Evolutionary conservation across 306 rosid species (phyloP).

Genomic region (Comarum palustre): DNA sequence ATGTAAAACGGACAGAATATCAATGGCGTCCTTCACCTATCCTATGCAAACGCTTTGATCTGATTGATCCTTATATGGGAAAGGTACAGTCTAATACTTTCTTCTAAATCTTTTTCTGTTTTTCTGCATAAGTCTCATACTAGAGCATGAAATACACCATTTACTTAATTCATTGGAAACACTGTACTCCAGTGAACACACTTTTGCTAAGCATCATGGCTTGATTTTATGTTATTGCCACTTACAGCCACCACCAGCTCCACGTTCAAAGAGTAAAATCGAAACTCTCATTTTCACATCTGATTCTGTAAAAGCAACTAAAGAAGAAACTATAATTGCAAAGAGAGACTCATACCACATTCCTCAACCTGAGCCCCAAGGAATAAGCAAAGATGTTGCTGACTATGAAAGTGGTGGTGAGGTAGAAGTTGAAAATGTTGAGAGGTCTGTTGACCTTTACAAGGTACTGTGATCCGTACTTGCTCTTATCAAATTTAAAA

Average conservation of each 20-base stretch:
- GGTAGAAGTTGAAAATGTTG: constrained; percentile 75
- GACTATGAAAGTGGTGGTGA: constrained; percentile 50
- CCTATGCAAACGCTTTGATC: constrained; percentile 97
- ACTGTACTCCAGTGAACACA: neutral
- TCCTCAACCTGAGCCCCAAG: constrained; percentile 43
- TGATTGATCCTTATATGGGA: constrained; percentile 93
- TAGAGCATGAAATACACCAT: neutral
- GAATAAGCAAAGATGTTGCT: constrained; percentile 27
- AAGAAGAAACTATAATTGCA: constrained; percentile 32
- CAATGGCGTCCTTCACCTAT: constrained; percentile 93
- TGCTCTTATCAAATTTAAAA: neutral
- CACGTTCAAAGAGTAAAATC: constrained; percentile 78
- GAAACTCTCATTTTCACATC: constrained; percentile 82
- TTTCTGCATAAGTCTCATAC: neutral
- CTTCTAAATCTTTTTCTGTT: neutral
- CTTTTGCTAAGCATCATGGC: constrained; percentile 7
- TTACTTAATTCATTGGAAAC: neutral
- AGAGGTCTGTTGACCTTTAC: constrained; percentile 94
- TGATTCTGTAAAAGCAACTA: constrained; percentile 58
- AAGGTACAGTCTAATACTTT: constrained; percentile 49
- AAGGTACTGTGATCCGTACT: constrained; percentile 46
- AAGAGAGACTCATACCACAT: constrained; percentile 31
- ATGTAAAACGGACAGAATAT: constrained; percentile 78
- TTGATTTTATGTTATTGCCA: constrained; percentile 16
- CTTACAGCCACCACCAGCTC: constrained; percentile 89